Evolutionary conservation across 2,329 filamentous ascomycete genomes (phyloP).

Genomic region (Calonectria multiphialidica): DNA sequence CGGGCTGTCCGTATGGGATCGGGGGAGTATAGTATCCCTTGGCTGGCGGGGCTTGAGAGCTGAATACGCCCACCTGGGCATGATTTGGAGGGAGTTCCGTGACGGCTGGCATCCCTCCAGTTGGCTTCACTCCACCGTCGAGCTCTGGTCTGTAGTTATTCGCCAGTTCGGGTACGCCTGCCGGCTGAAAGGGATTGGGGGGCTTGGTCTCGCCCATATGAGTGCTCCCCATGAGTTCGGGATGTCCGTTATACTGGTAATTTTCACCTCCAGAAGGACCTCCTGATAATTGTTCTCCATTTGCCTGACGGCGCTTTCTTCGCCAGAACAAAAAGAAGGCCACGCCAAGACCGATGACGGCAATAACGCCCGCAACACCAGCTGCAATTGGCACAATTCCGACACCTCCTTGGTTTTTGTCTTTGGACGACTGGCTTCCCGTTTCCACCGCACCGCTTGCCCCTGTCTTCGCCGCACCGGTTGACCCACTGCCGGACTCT

Average conservation of each 20-base stretch:
- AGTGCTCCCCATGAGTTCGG: conserved; percentile 45
- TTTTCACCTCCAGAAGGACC: conserved; percentile 17
- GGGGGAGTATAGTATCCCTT: conserved; percentile 30
- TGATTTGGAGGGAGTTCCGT: conserved; percentile 41
- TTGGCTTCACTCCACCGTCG: conserved; percentile 34
- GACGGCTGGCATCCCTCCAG: conserved; percentile 10
- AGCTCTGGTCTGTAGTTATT: conserved; percentile 42
- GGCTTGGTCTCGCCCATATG: conserved; percentile 19
- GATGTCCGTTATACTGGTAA: conserved; percentile 45
- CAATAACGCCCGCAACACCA: conserved; percentile 44
- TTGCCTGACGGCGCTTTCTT: conserved; percentile 44
- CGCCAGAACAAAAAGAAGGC: conserved; percentile 53
- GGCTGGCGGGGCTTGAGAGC: conserved; percentile 29
- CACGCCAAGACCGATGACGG: conserved; percentile 42
- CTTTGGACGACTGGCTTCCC: not conserved
- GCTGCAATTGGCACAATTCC: conserved; percentile 51
- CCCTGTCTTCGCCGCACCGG: conserved; percentile 22
- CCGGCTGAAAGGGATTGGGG: conserved; percentile 6
- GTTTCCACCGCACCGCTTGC: conserved; percentile 21
- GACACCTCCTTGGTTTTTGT: conserved; percentile 23
- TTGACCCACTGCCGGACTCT: conserved; percentile 29
- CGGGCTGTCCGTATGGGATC: conserved; percentile 29
- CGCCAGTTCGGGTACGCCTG: conserved; percentile 33
- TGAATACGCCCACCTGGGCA: conserved; percentile 43
- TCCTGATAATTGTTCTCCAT: conserved; percentile 37